These are phyloP conservation scores for Combretum micranthum DNA, from an alignment of 345 rosid species.

Conservation along the genomic window DNA sequence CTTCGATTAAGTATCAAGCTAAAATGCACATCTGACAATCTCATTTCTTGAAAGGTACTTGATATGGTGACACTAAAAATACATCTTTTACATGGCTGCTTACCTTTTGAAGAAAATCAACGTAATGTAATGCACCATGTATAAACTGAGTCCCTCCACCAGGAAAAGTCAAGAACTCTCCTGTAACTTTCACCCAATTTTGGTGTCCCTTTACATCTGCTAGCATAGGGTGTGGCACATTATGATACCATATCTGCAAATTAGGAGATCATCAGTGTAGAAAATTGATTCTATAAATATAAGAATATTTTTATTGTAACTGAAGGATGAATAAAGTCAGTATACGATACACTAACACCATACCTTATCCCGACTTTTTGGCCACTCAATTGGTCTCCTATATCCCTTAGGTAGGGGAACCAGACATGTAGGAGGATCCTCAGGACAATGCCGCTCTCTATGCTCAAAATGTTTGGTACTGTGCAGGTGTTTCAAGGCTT, in stretches of 20 bases:
- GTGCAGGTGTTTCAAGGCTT: slow-evolving; percentile 47
- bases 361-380: slow-evolving; percentile 85
- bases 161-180: slow-evolving; percentile 90
- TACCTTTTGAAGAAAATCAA: slow-evolving; percentile 69
- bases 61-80: no score
- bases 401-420: slow-evolving; percentile 67
- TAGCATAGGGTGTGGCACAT: slow-evolving; percentile 73
- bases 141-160: slow-evolving; percentile 98
- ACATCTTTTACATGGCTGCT: background rate
- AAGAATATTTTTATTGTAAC: no score
- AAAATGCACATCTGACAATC: no score
- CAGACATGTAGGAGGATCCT: slow-evolving; percentile 65
- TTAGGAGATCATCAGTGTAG: no score
- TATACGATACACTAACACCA: background rate
- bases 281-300: no score
- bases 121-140: slow-evolving; percentile 89
- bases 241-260: slow-evolving; percentile 85
- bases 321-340: no score
- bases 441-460: slow-evolving; percentile 94
- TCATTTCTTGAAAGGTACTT: no score
- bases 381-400: slow-evolving; percentile 67
- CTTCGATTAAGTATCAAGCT: no score
- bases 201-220: slow-evolving; percentile 92
- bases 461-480: slow-evolving; percentile 68
- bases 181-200: slow-evolving; percentile 89